Conservation (phyloP, 805 yeast genomes). For the Saccharomycopsis sp. region DNA sequence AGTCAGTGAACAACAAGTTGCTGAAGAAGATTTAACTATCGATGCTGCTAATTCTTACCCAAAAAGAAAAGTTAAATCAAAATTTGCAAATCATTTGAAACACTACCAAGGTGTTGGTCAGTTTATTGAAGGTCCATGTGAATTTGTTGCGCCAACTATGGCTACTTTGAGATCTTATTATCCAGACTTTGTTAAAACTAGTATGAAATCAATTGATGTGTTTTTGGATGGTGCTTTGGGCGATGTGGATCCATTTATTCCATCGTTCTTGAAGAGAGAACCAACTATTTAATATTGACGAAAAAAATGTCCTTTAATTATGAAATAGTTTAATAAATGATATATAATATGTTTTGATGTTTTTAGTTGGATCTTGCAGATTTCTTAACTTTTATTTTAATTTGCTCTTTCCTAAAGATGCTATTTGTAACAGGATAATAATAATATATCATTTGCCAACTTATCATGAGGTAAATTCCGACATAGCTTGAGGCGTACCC, state of each 20-base stretch:
- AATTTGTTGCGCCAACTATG: conserved; percentile 17
- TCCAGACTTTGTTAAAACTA: conserved; percentile 12
- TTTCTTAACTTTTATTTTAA: no score
- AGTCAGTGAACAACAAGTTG: neutral
- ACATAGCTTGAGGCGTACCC: no score
- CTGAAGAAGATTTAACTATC: neutral
- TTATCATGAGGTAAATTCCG: no score
- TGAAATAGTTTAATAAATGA: no score
- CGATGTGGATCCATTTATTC: conserved; percentile 2
- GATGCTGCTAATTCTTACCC: neutral
- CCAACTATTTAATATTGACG: neutral
- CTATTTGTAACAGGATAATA: no score
- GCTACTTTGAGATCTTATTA: conserved; percentile 1
- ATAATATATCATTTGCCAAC: no score
- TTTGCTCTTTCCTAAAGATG: no score
- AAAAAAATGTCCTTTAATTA: neutral
- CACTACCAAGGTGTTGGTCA: conserved; percentile 13
- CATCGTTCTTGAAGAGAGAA: conserved; percentile 9
- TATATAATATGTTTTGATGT: no score
- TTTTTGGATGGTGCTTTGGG: conserved; percentile 8
- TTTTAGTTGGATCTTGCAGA: no score
- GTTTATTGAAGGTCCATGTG: conserved; percentile 13
- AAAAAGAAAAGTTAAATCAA: conserved; percentile 8
- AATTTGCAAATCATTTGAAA: conserved; percentile 12
- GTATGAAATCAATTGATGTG: conserved; percentile 12